Evolutionary conservation across 2,329 filamentous ascomycete genomes (phyloP), one percentile per base, ranked within the genome.

Genomic region (Westerdykella sp.): DNA sequence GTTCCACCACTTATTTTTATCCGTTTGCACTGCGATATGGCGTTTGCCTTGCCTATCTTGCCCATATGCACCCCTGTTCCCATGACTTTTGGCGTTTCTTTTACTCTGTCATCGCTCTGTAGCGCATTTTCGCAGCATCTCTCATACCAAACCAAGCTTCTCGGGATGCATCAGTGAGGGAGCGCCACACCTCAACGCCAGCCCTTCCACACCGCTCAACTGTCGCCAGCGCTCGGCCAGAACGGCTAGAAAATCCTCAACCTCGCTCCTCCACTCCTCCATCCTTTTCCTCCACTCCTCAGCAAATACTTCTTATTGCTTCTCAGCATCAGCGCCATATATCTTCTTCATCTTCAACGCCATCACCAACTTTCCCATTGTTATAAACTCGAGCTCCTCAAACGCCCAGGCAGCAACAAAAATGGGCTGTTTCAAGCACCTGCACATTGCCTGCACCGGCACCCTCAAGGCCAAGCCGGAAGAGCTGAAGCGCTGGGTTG

Each of bases 401-500:
- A 10, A 12, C 25, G 4, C 25, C 32, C 34, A 25, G 16, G 23
- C 11, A 14, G 6, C 13, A 12, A 34, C 39, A n/a, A 21, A 6
- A 28, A 70, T 67, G 40, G 64, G 64, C 6, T 50, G 67, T 6
- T 79, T 87, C 56, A 70, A 70, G 12, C 69, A 70, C 1, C 63
- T 77, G 28, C 67, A 75, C 39, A 72, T 87, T 15, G 76, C 79
- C 16, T 65, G 76, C 0, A 87, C 69, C 12, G 48, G 43, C 13
- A 1, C 66, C 73, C 32, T 18, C 9, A 9, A 32, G 47, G 51
- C 5, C 14, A 46, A 35, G 7, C 16, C 32, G 2, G 70, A 76
- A 1, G 77, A 85, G 34, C 73, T 93, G 30, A 73, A 73, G 30
- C 69, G 71, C 32, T 95, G 87, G 86, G 74, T 87, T 9, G 69